These are phyloP conservation scores for Cryptococcus wingfieldii DNA, from an alignment of 1,284 basidiomycete species.

Conservation along the genomic window DNA sequence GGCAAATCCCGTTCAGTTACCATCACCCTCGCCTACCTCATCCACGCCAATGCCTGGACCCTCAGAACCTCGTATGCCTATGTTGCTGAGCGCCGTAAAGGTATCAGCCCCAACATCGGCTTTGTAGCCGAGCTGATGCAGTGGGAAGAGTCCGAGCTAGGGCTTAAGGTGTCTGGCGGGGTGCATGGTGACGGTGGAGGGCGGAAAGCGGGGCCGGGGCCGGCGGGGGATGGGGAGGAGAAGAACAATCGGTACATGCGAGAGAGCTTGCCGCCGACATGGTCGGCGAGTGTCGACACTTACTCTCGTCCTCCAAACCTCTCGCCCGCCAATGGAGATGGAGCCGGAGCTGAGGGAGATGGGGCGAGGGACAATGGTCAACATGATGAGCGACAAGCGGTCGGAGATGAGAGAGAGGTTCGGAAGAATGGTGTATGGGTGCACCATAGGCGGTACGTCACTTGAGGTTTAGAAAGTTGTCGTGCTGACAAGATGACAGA, in stretches of 20 bases:
- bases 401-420: conserved; percentile 56
- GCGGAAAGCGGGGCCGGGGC: conserved; percentile 6
- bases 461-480: not conserved
- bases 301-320: conserved; percentile 7
- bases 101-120: conserved; percentile 96
- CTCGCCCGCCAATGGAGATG: not conserved
- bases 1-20: conserved; percentile 96
- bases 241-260: conserved; percentile 55
- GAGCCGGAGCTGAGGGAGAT: conserved; percentile 1
- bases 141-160: conserved; percentile 85
- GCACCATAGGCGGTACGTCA: conserved; percentile 60
- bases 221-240: conserved; percentile 7
- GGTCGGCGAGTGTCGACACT: conserved; percentile 28
- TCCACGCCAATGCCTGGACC: conserved; percentile 94
- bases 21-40: conserved; percentile 93
- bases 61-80: conserved; percentile 84
- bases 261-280: conserved; percentile 68
- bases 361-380: conserved; percentile 8
- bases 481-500: conserved; percentile 15
- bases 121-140: conserved; percentile 96
- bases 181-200: conserved; percentile 42
- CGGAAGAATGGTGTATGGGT: conserved; percentile 79
- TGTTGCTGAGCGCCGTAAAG: conserved; percentile 81
- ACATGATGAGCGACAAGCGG: conserved; percentile 11
- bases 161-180: conserved; percentile 72